Conservation (phyloP, 2,329 filamentous ascomycete genomes). For the Fusarium stilboides region DNA sequence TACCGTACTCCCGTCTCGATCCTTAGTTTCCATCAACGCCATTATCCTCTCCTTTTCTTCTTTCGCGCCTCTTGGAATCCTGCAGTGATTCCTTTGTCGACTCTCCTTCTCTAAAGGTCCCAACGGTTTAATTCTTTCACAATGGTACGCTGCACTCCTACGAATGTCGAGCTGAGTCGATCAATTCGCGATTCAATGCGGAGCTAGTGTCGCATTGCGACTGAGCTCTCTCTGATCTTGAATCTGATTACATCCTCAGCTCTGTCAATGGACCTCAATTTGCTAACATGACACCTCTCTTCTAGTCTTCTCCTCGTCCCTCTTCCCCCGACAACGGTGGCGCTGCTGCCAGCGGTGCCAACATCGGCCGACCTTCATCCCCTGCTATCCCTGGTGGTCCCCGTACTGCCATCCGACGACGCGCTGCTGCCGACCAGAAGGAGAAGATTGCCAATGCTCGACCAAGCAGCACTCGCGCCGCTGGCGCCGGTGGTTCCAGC, state of each 20-base stretch:
- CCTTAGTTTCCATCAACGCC: conserved; percentile 48
- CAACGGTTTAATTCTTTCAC: conserved; percentile 39
- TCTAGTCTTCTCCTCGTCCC: conserved; percentile 71
- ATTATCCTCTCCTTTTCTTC: conserved; percentile 40
- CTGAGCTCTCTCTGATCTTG: conserved; percentile 16
- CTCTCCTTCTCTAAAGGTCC: conserved; percentile 31
- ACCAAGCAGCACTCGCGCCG: conserved; percentile 91
- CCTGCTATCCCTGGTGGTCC: conserved; percentile 93
- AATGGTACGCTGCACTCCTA: conserved; percentile 52
- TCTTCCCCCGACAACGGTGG: conserved; percentile 72
- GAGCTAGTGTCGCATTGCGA: conserved; percentile 45
- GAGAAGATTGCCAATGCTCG: conserved; percentile 96
- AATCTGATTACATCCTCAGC: background rate
- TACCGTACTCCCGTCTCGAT: conserved; percentile 39
- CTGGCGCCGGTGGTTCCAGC: conserved; percentile 94
- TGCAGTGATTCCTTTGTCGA: conserved; percentile 55
- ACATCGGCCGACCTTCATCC: conserved; percentile 83
- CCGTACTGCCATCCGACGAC: conserved; percentile 93
- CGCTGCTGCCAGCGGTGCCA: conserved; percentile 75
- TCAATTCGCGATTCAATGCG: conserved; percentile 40
- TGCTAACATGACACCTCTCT: background rate
- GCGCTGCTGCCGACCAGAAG: conserved; percentile 96
- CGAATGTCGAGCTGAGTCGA: background rate
- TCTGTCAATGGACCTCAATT: conserved; percentile 1
- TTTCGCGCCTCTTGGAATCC: conserved; percentile 48